phyloP scores from a whole-genome alignment of 2,329 filamentous ascomycete genomes.

The Trichoderma sp. region DNA sequence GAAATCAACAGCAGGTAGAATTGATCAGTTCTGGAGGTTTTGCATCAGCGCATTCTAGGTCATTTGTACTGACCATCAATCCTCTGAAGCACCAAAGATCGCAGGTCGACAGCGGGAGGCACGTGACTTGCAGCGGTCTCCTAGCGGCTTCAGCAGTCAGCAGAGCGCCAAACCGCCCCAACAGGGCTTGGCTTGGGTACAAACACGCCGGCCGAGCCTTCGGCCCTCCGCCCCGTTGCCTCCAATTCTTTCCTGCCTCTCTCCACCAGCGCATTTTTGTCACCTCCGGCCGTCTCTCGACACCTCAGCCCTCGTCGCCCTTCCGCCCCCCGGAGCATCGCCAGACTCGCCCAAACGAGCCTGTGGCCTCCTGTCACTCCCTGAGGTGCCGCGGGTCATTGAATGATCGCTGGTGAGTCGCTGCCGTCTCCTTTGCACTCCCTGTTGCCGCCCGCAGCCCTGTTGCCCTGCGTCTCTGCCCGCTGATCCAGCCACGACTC shows the following conservation, averaged over 20 bases:
- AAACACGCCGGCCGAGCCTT: constrained; percentile 38
- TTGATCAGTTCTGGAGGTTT: neutral
- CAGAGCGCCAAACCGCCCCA: constrained; percentile 23
- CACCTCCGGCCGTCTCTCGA: constrained; percentile 41
- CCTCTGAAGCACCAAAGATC: neutral
- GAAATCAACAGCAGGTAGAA: too few species aligned
- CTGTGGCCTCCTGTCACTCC: constrained; percentile 35
- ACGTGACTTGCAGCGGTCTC: constrained; percentile 22
- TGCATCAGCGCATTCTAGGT: neutral
- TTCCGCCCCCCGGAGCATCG: constrained; percentile 32
- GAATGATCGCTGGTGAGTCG: constrained; percentile 57
- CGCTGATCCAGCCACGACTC: constrained; percentile 43
- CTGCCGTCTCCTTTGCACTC: constrained; percentile 34
- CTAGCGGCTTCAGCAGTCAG: constrained; percentile 25
- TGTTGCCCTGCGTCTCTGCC: constrained; percentile 41
- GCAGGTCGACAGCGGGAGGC: neutral
- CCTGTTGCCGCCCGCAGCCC: constrained; percentile 39
- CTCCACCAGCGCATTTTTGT: constrained; percentile 43
- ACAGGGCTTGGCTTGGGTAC: constrained; percentile 33
- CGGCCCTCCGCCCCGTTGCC: constrained; percentile 36
- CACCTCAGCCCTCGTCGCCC: constrained; percentile 40
- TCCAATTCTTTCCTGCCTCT: constrained; percentile 47
- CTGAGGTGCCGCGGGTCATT: constrained; percentile 45
- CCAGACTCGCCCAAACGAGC: constrained; percentile 35
- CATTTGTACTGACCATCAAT: neutral